phyloP scores from a whole-genome alignment of 306 rosid genomes.

The Acacia crassicarpa region DNA sequence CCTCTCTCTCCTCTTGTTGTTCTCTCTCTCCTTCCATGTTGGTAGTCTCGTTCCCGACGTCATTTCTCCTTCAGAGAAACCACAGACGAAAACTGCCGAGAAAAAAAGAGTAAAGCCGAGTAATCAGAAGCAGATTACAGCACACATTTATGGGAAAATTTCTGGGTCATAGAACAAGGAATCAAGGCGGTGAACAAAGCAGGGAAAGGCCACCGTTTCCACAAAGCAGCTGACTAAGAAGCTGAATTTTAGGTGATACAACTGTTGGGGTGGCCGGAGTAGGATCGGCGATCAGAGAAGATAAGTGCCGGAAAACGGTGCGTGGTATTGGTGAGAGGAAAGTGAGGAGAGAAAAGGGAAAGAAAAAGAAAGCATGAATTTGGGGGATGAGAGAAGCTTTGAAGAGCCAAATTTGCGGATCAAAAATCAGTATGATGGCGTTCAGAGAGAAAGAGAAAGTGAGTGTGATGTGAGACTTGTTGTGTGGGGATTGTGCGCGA shows the following conservation, averaged over 20 bases:
- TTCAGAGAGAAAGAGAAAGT: constrained; percentile 15
- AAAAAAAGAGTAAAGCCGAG: neutral
- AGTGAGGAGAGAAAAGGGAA: constrained; percentile 6
- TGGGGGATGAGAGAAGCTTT: constrained; percentile 17
- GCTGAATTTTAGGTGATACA: neutral
- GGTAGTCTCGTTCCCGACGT: constrained; percentile 85
- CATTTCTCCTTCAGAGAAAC: constrained; percentile 38
- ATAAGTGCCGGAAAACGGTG: constrained; percentile 26
- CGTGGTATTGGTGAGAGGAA: constrained; percentile 8
- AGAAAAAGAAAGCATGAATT: constrained; percentile 23
- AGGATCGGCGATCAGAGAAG: constrained; percentile 6
- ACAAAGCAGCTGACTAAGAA: neutral
- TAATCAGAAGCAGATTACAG: constrained; percentile 19
- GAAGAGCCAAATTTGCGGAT: constrained; percentile 46
- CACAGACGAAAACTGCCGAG: neutral
- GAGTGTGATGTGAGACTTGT: neutral
- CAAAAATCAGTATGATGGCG: constrained; percentile 21
- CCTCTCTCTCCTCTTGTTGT: constrained; percentile 93
- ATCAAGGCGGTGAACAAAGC: neutral
- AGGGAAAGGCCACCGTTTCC: neutral
- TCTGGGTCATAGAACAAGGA: neutral
- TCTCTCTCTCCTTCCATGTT: constrained; percentile 96
- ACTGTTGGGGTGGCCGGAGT: neutral
- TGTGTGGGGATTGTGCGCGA: neutral
- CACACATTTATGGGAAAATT: neutral